Evolutionary conservation across 768 basidiomycete genomes (phyloP), one percentile per base, ranked within the genome.

Genomic region (Mycena epipterygia): DNA sequence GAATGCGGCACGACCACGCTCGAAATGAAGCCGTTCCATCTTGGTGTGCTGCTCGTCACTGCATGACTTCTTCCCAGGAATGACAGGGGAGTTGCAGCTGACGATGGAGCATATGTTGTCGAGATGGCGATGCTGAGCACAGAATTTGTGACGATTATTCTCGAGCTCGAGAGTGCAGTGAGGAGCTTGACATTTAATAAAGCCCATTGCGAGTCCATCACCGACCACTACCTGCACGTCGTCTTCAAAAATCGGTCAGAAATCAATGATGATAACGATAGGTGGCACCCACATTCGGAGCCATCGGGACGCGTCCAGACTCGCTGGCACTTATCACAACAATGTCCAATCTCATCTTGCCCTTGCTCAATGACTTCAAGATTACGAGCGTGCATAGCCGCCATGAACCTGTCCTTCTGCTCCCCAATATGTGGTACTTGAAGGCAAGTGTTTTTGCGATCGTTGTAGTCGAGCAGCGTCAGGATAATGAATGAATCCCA

Each of bases 401-500:
- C 70, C 19, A 62, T 74, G 64, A 81, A 81, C 1, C 76, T 66
- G 35, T 78, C 72, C 11, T 60, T 59, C 52, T 81, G 80, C 8
- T 59, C 32, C 13, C 81, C 78, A 16, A 58, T 64, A 63, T 81
- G 78, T 1, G 76, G 77, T 5, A 79, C 75, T 9, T 51, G 37
- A 0, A 82, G 74, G 17, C 56, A 25, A 12, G n/a, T 30, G 13
- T 57, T 52, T 2, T 57, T 70, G 1, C 44, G 56, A 5, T 70
- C 16, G n/a, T 67, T 37, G 61, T 82, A 77, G 14, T 81, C 70
- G 19, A 82, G 75, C 1, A 81, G 72, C 1, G 76, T 64, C 17
- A 73, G 27, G 9, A 78, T 73, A n/a, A 79, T 52, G 52, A 81
- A 82, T 1, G 70, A 76, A 69, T 79, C 44, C 44, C 44, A 82